Evolutionary conservation across 345 rosid species (phyloP).

Genomic region (Eucalyptus curtisii): DNA sequence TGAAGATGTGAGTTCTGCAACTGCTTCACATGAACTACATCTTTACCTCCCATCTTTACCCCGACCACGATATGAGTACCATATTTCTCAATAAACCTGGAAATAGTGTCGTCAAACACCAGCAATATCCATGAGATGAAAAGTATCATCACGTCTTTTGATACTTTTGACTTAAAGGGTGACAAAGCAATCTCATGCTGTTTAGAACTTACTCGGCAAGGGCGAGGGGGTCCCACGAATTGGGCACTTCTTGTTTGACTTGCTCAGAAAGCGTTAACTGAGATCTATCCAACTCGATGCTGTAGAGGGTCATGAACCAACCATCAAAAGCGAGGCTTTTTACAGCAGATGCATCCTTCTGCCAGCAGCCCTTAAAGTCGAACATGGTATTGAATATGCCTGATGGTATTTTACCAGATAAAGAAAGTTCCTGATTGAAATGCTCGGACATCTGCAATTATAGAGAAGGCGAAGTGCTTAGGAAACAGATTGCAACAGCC

Average conservation of each 20-base stretch:
- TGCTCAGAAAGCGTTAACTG: conserved; percentile 49
- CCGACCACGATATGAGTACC: conserved; percentile 90
- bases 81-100: conserved; percentile 68
- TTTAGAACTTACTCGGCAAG: conserved; percentile 61
- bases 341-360: conserved; percentile 53
- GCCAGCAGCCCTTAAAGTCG: conserved; percentile 59
- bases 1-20: conserved; percentile 42
- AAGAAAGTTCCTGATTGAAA: conserved; percentile 58
- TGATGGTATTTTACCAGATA: conserved; percentile 84
- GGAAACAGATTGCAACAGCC: not conserved
- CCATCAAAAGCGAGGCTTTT: conserved; percentile 84
- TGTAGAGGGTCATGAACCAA: conserved; percentile 81
- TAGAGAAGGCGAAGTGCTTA: not conserved
- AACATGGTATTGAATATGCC: conserved; percentile 80
- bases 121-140: not conserved
- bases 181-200: not conserved
- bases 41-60: conserved; percentile 94
- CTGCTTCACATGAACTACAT: conserved; percentile 67
- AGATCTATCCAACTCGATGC: conserved; percentile 65
- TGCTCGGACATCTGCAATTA: conserved; percentile 85
- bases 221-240: conserved; percentile 82
- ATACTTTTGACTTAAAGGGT: not conserved
- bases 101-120: not conserved
- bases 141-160: not conserved
- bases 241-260: conserved; percentile 69